phyloP scores from a whole-genome alignment of 2,329 filamentous ascomycete species.

The Tolypocladium inflatum region DNA sequence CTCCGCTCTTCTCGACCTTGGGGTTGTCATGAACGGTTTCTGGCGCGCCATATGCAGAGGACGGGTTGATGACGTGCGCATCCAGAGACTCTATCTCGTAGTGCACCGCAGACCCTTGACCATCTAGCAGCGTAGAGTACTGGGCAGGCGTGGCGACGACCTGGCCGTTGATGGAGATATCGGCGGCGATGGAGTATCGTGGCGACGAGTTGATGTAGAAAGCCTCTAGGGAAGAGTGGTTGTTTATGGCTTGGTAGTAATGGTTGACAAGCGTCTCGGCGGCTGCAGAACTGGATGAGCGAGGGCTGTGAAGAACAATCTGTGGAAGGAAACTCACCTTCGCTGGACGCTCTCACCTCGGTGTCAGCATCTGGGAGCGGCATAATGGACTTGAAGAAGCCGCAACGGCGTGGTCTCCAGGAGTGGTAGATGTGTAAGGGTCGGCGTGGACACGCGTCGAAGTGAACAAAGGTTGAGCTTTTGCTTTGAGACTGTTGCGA shows the following conservation, averaged over 20 bases:
- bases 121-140: constrained; percentile 59
- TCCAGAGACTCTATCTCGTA: constrained; percentile 73
- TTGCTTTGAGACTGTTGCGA: background rate
- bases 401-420: background rate
- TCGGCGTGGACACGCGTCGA: background rate
- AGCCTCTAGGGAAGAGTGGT: constrained; percentile 47
- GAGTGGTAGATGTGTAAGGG: background rate
- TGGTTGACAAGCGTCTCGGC: constrained; percentile 62
- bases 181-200: constrained; percentile 45
- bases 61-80: constrained; percentile 66
- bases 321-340: constrained; percentile 24
- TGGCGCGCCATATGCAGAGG: constrained; percentile 49
- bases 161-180: constrained; percentile 75
- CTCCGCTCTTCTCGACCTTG: constrained; percentile 38
- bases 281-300: constrained; percentile 34
- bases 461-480: background rate
- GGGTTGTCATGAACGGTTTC: constrained; percentile 30
- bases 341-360: constrained; percentile 34
- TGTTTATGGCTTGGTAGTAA: constrained; percentile 69
- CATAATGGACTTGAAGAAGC: constrained; percentile 13
- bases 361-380: constrained; percentile 29
- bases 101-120: constrained; percentile 45
- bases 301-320: background rate
- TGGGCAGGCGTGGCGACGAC: constrained; percentile 50
- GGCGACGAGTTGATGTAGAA: constrained; percentile 60